phyloP scores from a whole-genome alignment of 2,329 filamentous ascomycete genomes.

The Neonectria faginata region DNA sequence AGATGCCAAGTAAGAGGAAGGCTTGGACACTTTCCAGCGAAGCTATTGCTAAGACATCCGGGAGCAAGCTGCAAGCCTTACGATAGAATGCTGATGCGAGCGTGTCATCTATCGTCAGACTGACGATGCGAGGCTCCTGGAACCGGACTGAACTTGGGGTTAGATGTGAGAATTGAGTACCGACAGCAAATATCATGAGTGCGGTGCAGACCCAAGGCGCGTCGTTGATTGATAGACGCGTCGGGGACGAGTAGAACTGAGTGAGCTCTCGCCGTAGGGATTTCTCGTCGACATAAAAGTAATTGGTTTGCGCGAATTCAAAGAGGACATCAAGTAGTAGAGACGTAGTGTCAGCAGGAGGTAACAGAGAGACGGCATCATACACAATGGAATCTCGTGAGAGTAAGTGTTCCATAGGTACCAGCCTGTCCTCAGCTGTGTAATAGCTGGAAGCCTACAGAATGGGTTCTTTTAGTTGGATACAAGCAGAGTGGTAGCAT shows the following conservation, averaged over 20 bases:
- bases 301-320: constrained; percentile 40
- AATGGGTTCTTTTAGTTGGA: background rate
- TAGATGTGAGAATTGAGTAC: constrained; percentile 37
- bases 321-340: constrained; percentile 39
- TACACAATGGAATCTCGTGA: constrained; percentile 29
- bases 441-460: constrained; percentile 15
- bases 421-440: constrained; percentile 4
- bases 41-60: constrained; percentile 32
- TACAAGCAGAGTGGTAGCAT: background rate
- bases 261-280: constrained; percentile 30
- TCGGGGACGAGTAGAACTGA: constrained; percentile 31
- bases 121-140: constrained; percentile 23
- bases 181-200: constrained; percentile 41
- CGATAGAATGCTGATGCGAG: constrained; percentile 33
- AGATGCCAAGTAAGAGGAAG: constrained; percentile 37
- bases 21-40: constrained; percentile 38
- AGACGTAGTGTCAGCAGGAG: constrained; percentile 27
- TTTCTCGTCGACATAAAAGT: constrained; percentile 41
- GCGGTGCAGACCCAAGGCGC: constrained; percentile 38
- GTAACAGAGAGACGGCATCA: constrained; percentile 34
- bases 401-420: constrained; percentile 14
- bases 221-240: constrained; percentile 16
- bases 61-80: constrained; percentile 27
- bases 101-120: constrained; percentile 32
- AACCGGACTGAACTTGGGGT: constrained; percentile 13